These are phyloP conservation scores for Podospora conica DNA, from an alignment of 495 filamentous ascomycete species.

Conservation along the genomic window DNA sequence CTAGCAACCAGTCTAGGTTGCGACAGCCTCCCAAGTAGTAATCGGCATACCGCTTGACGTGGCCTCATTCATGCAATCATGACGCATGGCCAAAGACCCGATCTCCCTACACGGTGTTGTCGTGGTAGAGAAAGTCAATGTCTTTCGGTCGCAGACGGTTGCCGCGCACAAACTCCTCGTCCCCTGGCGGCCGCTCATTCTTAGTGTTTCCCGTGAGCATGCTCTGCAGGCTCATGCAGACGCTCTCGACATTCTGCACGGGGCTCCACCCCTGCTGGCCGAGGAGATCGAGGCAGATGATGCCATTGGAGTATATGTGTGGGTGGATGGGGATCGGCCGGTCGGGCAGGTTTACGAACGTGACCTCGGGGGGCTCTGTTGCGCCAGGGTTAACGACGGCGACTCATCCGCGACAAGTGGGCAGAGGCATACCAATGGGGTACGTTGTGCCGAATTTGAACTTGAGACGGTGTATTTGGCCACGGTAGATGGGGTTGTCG, in stretches of 20 bases:
- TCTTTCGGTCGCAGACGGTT: conserved; percentile 75
- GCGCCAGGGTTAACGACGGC: not conserved
- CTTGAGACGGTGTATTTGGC: conserved; percentile 76
- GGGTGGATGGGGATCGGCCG: conserved; percentile 90
- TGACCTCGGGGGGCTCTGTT: conserved; percentile 85
- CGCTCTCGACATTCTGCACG: conserved; percentile 92
- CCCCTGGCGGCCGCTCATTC: conserved; percentile 78
- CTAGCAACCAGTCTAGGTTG: not conserved
- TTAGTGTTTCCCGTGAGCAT: conserved; percentile 94
- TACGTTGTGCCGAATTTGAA: conserved; percentile 80
- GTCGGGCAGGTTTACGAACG: conserved; percentile 61
- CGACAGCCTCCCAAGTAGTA: not conserved
- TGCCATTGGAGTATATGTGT: conserved; percentile 96
- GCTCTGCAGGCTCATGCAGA: conserved; percentile 96
- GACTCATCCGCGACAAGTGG: not conserved
- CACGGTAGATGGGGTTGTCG: conserved; percentile 79
- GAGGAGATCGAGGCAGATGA: conserved; percentile 94
- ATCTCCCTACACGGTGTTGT: conserved; percentile 68
- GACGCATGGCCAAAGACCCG: too few species aligned
- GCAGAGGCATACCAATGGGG: conserved; percentile 68
- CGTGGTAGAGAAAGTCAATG: conserved; percentile 83
- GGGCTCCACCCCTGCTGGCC: conserved; percentile 85
- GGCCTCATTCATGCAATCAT: not conserved
- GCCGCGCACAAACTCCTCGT: conserved; percentile 74
- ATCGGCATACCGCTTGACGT: not conserved